Conservation (phyloP, 805 yeast species). For the Starmerella floricola region DNA sequence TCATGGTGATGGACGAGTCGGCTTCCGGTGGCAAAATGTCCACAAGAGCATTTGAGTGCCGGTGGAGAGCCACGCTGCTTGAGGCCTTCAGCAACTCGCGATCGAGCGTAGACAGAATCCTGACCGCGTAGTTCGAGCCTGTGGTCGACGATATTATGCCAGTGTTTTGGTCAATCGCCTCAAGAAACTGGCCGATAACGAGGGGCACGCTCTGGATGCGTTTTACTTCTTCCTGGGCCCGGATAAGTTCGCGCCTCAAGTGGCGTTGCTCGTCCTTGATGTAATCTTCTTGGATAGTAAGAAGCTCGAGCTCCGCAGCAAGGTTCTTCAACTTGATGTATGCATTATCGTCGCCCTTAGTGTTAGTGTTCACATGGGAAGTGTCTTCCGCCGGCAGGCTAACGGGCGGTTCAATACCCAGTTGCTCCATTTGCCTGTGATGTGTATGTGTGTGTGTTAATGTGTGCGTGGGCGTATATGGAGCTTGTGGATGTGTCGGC, state of each 20-base stretch:
- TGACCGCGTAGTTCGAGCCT: constrained; percentile 92
- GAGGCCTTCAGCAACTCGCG: constrained; percentile 90
- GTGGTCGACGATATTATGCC: constrained; percentile 97
- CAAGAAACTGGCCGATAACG: constrained; percentile 95
- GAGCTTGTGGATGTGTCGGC: not conserved
- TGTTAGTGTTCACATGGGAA: constrained; percentile 7
- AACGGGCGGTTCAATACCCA: constrained; percentile 16
- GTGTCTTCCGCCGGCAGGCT: not conserved
- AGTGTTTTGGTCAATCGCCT: constrained; percentile 91
- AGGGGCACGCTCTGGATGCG: constrained; percentile 94
- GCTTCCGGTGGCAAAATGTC: constrained; percentile 98
- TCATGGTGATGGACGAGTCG: constrained; percentile 87
- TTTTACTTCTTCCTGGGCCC: constrained; percentile 98
- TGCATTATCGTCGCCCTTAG: constrained; percentile 39
- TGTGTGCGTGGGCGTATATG: not conserved
- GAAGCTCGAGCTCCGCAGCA: constrained; percentile 78
- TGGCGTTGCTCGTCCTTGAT: constrained; percentile 97
- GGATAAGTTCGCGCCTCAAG: constrained; percentile 79
- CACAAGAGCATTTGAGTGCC: constrained; percentile 95
- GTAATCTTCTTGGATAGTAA: constrained; percentile 85
- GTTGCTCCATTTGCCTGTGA: constrained; percentile 22
- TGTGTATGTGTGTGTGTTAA: constrained; percentile 2
- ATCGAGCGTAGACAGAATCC: constrained; percentile 87
- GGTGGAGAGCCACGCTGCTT: constrained; percentile 91
- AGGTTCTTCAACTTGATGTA: constrained; percentile 76